A percentile compares a stretch with the other conserved stretches of the same genome.
These are phyloP conservation scores for Botryosphaeria dothidea DNA, from an alignment of 2,329 filamentous ascomycete genomes.

Conservation along the genomic window DNA sequence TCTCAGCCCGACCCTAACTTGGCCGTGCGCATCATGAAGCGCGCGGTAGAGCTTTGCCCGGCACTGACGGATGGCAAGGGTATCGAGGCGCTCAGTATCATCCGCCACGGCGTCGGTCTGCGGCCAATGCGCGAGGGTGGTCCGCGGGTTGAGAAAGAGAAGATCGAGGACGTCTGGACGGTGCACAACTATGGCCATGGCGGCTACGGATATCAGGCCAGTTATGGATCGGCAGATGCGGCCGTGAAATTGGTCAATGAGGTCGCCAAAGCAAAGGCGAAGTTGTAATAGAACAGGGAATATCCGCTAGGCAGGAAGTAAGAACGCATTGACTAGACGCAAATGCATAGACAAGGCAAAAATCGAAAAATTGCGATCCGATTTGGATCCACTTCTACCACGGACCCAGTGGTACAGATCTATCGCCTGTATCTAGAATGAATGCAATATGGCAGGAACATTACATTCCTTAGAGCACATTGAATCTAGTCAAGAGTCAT, in stretches of 20 bases:
- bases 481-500: no score
- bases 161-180: constrained; percentile 55
- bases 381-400: no score
- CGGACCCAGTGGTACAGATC: no score
- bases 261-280: constrained; percentile 28
- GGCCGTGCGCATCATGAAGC: constrained; percentile 81
- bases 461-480: no score
- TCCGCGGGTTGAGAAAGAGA: constrained; percentile 73
- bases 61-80: constrained; percentile 66
- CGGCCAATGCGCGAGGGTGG: constrained; percentile 74
- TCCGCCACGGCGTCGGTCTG: constrained; percentile 81
- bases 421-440: no score
- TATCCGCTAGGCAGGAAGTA: background rate
- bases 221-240: constrained; percentile 44
- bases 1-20: constrained; percentile 74
- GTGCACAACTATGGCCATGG: constrained; percentile 79
- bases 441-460: no score
- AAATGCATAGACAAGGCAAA: background rate
- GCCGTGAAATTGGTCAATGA: constrained; percentile 41
- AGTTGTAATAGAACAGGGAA: constrained; percentile 24
- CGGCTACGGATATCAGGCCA: constrained; percentile 69
- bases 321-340: background rate
- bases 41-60: constrained; percentile 67
- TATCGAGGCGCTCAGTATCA: constrained; percentile 70
- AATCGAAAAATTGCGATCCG: no score